Evolutionary conservation across 2,329 filamentous ascomycete genomes (phyloP).

Genomic region (Aureobasidium mangrovei): DNA sequence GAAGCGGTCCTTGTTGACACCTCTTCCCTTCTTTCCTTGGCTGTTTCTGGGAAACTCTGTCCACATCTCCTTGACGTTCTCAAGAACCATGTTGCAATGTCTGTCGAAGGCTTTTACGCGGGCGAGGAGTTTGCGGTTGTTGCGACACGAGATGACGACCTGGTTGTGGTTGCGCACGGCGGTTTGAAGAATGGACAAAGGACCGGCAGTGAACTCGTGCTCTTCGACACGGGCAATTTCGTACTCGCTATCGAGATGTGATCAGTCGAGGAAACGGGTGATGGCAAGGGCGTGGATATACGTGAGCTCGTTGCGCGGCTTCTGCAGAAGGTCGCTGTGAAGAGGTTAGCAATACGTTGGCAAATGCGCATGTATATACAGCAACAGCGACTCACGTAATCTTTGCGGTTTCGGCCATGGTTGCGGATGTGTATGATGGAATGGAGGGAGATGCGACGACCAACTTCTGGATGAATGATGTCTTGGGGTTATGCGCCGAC

Average conservation of each 20-base stretch:
- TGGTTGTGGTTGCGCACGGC: conserved; percentile 91
- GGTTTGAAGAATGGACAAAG: conserved; percentile 90
- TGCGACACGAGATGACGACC: conserved; percentile 93
- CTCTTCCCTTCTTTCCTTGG: conserved; percentile 77
- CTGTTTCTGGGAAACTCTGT: conserved; percentile 80
- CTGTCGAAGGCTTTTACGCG: conserved; percentile 97
- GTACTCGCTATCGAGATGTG: conserved; percentile 58
- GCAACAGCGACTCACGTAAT: conserved; percentile 1
- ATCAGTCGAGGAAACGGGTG: conserved; percentile 17
- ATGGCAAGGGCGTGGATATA: conserved; percentile 41
- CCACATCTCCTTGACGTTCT: conserved; percentile 99
- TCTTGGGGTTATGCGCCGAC: no score
- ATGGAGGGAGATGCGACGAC: neutral
- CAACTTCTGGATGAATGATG: no score
- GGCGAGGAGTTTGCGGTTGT: conserved; percentile 95
- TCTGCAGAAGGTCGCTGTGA: conserved; percentile 73
- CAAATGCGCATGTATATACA: neutral
- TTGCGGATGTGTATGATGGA: neutral
- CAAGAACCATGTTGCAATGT: conserved; percentile 98
- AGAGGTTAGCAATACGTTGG: neutral
- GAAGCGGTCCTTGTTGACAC: conserved; percentile 96
- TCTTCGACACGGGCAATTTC: conserved; percentile 76
- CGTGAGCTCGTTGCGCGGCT: conserved; percentile 87
- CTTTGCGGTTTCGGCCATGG: conserved; percentile 12
- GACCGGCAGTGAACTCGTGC: conserved; percentile 70